Conservation (phyloP, 1,284 basidiomycete species). For the Cutaneotrichosporon cavernicola region DNA sequence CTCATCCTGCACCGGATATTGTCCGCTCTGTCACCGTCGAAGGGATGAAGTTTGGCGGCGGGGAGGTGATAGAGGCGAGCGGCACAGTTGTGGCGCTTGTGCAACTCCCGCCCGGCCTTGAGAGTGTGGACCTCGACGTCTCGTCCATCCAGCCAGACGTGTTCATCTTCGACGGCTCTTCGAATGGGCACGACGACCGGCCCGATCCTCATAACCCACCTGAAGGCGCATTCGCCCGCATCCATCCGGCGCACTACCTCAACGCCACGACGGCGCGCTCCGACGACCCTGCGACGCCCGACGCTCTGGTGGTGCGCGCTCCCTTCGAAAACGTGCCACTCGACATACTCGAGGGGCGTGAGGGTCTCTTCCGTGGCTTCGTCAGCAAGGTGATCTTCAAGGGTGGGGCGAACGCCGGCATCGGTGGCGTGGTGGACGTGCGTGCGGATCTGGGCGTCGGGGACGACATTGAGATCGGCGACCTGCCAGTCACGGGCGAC, state of each 20-base stretch:
- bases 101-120: constrained; percentile 41
- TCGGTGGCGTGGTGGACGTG: constrained; percentile 43
- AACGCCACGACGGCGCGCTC: constrained; percentile 19
- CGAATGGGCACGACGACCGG: constrained; percentile 21
- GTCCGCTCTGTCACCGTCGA: constrained; percentile 50
- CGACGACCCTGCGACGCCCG: constrained; percentile 21
- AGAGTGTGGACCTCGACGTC: constrained; percentile 38
- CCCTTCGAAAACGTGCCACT: constrained; percentile 46
- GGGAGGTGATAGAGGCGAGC: constrained; percentile 35
- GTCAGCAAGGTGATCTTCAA: constrained; percentile 51
- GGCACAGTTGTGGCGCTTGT: constrained; percentile 49
- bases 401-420: constrained; percentile 50
- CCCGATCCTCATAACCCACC: constrained; percentile 27
- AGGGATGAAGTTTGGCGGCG: constrained; percentile 37
- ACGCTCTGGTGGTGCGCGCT: constrained; percentile 42
- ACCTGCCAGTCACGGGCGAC: constrained; percentile 46
- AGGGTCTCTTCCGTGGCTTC: constrained; percentile 46
- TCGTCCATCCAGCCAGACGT: constrained; percentile 47
- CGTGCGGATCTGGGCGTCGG: constrained; percentile 37
- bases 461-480: constrained; percentile 33
- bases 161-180: constrained; percentile 45
- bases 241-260: constrained; percentile 26
- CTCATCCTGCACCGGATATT: constrained; percentile 43
- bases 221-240: constrained; percentile 29
- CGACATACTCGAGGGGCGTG: constrained; percentile 46